Evolutionary conservation across 768 basidiomycete species (phyloP).

Genomic region (Gloeostereum incarnatum): DNA sequence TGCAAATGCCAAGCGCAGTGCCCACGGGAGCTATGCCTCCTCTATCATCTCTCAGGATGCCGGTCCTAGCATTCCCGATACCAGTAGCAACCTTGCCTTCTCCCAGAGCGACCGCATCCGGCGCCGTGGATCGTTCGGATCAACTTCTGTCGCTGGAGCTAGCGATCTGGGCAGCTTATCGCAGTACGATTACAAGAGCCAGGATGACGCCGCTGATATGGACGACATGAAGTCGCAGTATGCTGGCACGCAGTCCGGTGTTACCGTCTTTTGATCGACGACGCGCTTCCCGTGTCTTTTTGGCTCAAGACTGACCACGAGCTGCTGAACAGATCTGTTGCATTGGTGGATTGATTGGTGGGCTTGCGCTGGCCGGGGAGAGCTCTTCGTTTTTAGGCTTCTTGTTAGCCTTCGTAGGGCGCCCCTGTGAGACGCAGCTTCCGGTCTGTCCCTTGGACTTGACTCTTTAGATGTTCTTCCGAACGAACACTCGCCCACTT

Average conservation of each 20-base stretch:
- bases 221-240: constrained; percentile 91
- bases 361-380: no score
- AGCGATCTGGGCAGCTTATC: constrained; percentile 77
- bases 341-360: no score
- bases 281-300: background rate
- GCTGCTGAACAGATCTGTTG: no score
- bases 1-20: constrained; percentile 61
- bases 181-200: constrained; percentile 81
- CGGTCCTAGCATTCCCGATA: constrained; percentile 52
- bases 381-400: no score
- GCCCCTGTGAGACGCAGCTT: no score
- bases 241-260: constrained; percentile 73
- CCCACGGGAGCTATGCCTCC: constrained; percentile 76
- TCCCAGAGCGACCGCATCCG: constrained; percentile 87
- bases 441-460: no score
- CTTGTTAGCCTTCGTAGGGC: no score
- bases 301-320: no score
- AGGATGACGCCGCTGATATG: constrained; percentile 69
- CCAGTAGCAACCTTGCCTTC: constrained; percentile 65
- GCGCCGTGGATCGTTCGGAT: constrained; percentile 63
- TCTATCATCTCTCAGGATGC: constrained; percentile 92
- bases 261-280: constrained; percentile 66
- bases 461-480: no score
- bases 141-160: constrained; percentile 59
- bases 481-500: no score